phyloP scores from a whole-genome alignment of 2,329 filamentous ascomycete species.

The Alternaria dauci region DNA sequence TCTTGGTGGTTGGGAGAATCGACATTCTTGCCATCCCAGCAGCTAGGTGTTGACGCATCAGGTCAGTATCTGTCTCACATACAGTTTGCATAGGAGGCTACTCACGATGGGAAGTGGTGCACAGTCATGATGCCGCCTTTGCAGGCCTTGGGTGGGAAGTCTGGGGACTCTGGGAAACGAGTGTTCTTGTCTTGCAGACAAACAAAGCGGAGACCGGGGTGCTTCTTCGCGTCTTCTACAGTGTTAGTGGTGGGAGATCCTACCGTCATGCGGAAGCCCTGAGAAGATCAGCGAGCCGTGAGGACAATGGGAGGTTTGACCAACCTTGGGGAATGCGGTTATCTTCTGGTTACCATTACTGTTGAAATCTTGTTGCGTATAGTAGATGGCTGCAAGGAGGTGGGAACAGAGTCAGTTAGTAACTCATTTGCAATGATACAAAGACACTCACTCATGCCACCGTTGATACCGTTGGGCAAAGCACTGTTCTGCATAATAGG shows the following conservation, averaged over 20 bases:
- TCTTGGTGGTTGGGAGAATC: slow-evolving; percentile 65
- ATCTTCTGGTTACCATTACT: slow-evolving; percentile 35
- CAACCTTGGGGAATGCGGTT: slow-evolving; percentile 36
- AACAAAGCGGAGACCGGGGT: slow-evolving; percentile 9
- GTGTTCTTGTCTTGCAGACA: slow-evolving; percentile 36
- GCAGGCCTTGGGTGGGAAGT: slow-evolving; percentile 15
- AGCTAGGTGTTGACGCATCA: background rate
- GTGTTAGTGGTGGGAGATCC: slow-evolving; percentile 38
- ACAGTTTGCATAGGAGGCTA: background rate
- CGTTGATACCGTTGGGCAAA: slow-evolving; percentile 32
- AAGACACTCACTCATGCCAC: slow-evolving; percentile 34
- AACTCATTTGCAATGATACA: background rate
- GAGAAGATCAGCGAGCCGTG: background rate
- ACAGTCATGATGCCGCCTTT: slow-evolving; percentile 21
- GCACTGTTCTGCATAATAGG: slow-evolving; percentile 29
- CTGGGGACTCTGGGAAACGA: slow-evolving; percentile 17
- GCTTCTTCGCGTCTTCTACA: slow-evolving; percentile 14
- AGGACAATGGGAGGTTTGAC: background rate
- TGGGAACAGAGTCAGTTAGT: background rate
- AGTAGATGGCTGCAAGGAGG: slow-evolving; percentile 31
- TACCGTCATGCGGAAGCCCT: slow-evolving; percentile 47
- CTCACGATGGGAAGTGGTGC: slow-evolving; percentile 30
- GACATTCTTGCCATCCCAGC: slow-evolving; percentile 60
- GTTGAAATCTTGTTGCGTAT: slow-evolving; percentile 48
- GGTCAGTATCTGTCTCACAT: background rate